A percentile compares a stretch with the other conserved stretches of the same genome.
These are phyloP conservation scores for Silybum marianum DNA, from an alignment of 129 eudicot genomes.

Conservation along the genomic window DNA sequence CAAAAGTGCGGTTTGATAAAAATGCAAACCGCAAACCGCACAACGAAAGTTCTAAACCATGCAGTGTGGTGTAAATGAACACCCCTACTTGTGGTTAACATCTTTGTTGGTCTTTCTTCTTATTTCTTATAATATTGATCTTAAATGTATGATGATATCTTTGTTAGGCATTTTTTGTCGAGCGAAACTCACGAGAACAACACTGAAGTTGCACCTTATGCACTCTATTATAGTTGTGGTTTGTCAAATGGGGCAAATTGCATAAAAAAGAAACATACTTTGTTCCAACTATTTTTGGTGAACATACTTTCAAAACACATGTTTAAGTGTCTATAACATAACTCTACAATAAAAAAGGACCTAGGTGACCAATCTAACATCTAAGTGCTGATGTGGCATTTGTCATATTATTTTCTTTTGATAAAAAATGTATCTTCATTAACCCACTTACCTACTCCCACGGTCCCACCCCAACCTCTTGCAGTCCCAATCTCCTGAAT, in stretches of 20 bases:
- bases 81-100: not conserved
- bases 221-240: not conserved
- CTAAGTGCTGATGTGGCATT: no score
- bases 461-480: no score
- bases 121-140: not conserved
- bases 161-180: not conserved
- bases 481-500: no score
- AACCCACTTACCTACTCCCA: no score
- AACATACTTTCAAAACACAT: no score
- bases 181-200: not conserved
- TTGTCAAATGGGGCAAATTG: not conserved
- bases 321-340: no score
- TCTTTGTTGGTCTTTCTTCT: not conserved
- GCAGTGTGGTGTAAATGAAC: not conserved
- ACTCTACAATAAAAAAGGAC: no score
- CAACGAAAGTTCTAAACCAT: not conserved
- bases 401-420: no score
- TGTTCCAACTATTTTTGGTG: no score
- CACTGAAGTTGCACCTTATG: not conserved
- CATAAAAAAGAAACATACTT: no score
- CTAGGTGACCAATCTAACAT: no score
- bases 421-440: no score
- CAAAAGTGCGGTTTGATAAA: not conserved
- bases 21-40: not conserved
- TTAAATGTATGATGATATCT: not conserved